Base-by-base conservation (phyloP, 75 land plant genomes). In the Azolla pinnata region DNA sequence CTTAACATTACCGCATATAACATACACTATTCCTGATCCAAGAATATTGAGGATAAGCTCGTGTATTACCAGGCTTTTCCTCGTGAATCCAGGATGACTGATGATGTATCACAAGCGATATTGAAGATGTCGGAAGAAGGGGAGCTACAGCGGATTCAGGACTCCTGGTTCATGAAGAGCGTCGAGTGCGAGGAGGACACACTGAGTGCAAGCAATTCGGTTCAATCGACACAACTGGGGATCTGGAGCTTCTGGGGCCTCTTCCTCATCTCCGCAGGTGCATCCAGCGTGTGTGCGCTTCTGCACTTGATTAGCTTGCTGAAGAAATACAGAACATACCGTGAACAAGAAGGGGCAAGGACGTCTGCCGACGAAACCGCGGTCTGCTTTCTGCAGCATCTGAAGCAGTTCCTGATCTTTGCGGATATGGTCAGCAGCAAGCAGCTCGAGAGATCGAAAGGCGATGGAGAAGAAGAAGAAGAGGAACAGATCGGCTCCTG, bases 231-330 rank as follows among this genome's bases (percentile, higher is more conserved):
- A 31, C 65, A 40, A 44, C 83, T 83, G 29, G 84, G 75, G 27
- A 60, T 86, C 7, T 59, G 47, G 56, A 83, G 80, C 70, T 86
- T 86, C 59, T 80, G 74, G 90, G 90, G 90, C 25, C 78, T 86
- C 20, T 86, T 80, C 57, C 61, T 86, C 8, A 61, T 78, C 25
- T 76, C 88, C 29, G 90, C 84, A 20, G 27, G 69, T 19, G 79
- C 79, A n/a, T 86, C 81, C 56, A 54, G 80, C 49, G 14, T 78
- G 50, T 80, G 88, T 18, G 67, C 83, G 48, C 18, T 72, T 1
- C 51, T 83, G 44, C 80, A 77, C 57, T 75, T 73, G 38, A 8
- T 59, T 14, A 67, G 58, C 50, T 66, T 78, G 44, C 1, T 77
- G 0, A 38, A 38, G 10, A 38, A 38, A 7, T 38, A 38, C 14